These are phyloP conservation scores for Leishmania martiniquensis DNA, from an alignment of 208 protist genomes.

Conservation along the genomic window DNA sequence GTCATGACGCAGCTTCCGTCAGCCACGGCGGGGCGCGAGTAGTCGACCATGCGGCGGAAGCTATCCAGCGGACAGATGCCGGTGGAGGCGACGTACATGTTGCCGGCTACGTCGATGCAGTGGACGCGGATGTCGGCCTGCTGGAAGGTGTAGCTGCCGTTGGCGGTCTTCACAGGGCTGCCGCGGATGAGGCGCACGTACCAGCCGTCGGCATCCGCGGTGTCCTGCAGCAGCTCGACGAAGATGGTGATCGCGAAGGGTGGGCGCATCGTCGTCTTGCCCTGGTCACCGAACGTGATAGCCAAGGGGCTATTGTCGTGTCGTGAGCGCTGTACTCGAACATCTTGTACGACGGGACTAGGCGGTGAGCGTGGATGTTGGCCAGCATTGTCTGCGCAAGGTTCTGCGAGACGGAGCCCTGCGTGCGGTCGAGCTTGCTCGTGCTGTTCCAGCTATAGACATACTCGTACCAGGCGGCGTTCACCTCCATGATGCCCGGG, in stretches of 20 bases:
- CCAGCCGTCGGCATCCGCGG: constrained; percentile 33
- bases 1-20: constrained; percentile 40
- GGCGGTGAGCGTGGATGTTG: constrained; percentile 31
- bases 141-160: constrained; percentile 40
- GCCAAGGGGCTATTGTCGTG: constrained; percentile 22
- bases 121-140: constrained; percentile 33
- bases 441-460: constrained; percentile 39
- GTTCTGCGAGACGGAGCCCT: constrained; percentile 40
- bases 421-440: constrained; percentile 24
- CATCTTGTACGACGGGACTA: constrained; percentile 37
- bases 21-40: constrained; percentile 31
- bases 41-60: constrained; percentile 63
- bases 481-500: constrained; percentile 15
- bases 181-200: constrained; percentile 62
- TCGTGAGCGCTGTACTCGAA: constrained; percentile 74
- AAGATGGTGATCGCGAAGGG: constrained; percentile 55
- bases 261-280: constrained; percentile 32
- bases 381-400: constrained; percentile 32
- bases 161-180: constrained; percentile 28
- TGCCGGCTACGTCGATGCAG: constrained; percentile 47
- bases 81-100: constrained; percentile 35
- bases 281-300: constrained; percentile 56
- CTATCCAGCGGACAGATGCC: constrained; percentile 53
- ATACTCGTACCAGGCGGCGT: constrained; percentile 29
- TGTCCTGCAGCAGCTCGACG: constrained; percentile 71